phyloP scores from a whole-genome alignment of 441 rosid genomes.

The Arabidopsis lyrata region DNA sequence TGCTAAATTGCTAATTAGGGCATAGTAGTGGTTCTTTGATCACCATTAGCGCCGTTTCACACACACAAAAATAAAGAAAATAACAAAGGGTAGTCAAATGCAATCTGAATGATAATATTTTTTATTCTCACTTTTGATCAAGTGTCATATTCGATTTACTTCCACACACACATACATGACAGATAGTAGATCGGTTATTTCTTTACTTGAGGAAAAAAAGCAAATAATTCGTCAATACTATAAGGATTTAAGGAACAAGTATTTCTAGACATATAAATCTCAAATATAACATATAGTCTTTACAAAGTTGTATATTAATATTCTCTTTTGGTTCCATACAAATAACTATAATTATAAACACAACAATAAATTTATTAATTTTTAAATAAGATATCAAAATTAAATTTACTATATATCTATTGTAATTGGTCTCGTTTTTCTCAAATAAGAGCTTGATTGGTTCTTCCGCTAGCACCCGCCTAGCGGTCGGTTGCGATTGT shows the following conservation, averaged over 20 bases:
- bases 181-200: neutral
- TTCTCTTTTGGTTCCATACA: neutral
- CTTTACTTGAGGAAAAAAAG: neutral
- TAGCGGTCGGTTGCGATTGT: too few species aligned
- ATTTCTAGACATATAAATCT: neutral
- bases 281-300: neutral
- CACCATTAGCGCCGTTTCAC: neutral
- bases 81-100: slow-evolving; percentile 26
- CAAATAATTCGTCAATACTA: neutral
- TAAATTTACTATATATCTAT: neutral
- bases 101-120: slow-evolving; percentile 20
- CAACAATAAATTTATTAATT: neutral
- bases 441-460: too few species aligned
- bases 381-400: neutral
- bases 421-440: too few species aligned
- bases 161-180: neutral
- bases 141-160: slow-evolving; percentile 21
- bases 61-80: neutral
- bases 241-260: neutral
- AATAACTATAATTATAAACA: neutral
- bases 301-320: neutral
- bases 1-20: slow-evolving; percentile 32
- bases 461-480: too few species aligned
- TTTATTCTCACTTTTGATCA: slow-evolving; percentile 17
- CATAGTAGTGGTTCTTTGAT: slow-evolving; percentile 10